Evolutionary conservation across 225 moss, liverwort and hornwort genomes (phyloP).

Genomic region (Climacium dendroides): DNA sequence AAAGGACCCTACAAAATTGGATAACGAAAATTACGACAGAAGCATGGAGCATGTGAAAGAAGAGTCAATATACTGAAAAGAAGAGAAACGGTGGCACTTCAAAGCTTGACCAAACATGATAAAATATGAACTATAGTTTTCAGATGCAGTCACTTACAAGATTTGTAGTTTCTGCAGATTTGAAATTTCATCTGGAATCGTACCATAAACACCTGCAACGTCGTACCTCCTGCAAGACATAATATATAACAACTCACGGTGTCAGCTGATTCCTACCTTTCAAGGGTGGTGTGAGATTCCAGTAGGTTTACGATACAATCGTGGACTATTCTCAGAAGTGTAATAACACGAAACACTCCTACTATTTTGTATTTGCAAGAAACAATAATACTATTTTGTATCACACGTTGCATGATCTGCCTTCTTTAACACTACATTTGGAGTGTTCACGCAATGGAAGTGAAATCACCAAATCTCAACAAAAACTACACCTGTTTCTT

Average conservation of each 20-base stretch:
- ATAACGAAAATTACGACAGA: not conserved
- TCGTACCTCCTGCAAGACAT: conserved; percentile 23
- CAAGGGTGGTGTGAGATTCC: not conserved
- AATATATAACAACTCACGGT: not conserved
- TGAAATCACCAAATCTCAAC: not conserved
- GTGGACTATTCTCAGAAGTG: not conserved
- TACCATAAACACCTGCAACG: conserved; percentile 21
- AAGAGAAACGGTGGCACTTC: not conserved
- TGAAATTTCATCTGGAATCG: conserved; percentile 20
- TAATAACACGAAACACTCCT: not conserved
- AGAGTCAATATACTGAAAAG: not conserved
- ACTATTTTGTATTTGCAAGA: not conserved
- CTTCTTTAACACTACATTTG: not conserved
- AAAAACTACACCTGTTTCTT: not conserved
- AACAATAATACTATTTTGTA: not conserved
- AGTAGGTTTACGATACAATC: not conserved
- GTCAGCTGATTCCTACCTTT: not conserved
- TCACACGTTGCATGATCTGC: not conserved
- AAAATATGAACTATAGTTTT: not conserved
- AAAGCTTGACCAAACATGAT: not conserved
- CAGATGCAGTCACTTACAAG: not conserved
- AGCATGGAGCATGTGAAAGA: not conserved
- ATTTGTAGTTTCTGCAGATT: conserved; percentile 21
- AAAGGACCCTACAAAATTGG: not conserved
- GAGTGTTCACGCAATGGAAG: not conserved